Conservation (phyloP, 1,284 basidiomycete genomes). For the Chalciporus sp. region DNA sequence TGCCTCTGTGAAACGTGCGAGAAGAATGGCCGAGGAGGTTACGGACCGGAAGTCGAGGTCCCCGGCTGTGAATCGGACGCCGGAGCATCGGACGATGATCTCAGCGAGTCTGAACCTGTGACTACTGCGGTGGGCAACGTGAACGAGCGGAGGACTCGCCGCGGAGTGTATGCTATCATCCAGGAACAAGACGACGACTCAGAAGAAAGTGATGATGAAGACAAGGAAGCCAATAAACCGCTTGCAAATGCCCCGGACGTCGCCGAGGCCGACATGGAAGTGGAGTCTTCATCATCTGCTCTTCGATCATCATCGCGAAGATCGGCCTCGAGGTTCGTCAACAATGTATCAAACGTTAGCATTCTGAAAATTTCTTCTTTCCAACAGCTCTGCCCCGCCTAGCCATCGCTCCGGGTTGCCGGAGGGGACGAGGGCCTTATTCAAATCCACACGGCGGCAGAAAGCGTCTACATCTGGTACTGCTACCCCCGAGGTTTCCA, state of each 20-base stretch:
- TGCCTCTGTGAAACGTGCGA: slow-evolving; percentile 93
- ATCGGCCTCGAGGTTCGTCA: slow-evolving; percentile 34
- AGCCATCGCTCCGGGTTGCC: slow-evolving; percentile 21
- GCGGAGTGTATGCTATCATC: slow-evolving; percentile 74
- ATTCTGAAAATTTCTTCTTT: slow-evolving; percentile 14
- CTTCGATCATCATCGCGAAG: slow-evolving; percentile 26
- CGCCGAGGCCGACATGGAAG: slow-evolving; percentile 54
- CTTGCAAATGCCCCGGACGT: slow-evolving; percentile 47
- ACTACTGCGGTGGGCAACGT: slow-evolving; percentile 47
- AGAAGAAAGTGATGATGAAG: slow-evolving; percentile 53
- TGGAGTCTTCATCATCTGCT: slow-evolving; percentile 38
- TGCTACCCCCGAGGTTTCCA: slow-evolving; percentile 23
- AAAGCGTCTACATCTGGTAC: slow-evolving; percentile 42
- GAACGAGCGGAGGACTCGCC: slow-evolving; percentile 74
- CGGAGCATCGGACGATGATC: slow-evolving; percentile 47
- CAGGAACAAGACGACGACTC: slow-evolving; percentile 58
- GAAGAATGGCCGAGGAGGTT: slow-evolving; percentile 72
- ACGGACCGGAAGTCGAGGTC: slow-evolving; percentile 59
- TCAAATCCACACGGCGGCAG: slow-evolving; percentile 56
- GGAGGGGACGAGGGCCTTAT: slow-evolving; percentile 36
- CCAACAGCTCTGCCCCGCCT: slow-evolving; percentile 31
- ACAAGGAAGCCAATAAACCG: slow-evolving; percentile 47
- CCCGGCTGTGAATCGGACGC: slow-evolving; percentile 48
- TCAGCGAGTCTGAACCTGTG: slow-evolving; percentile 39
- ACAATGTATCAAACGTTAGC: slow-evolving; percentile 4